Evolutionary conservation across 805 yeast genomes (phyloP).

Genomic region (Saccharomycopsis sp.): DNA sequence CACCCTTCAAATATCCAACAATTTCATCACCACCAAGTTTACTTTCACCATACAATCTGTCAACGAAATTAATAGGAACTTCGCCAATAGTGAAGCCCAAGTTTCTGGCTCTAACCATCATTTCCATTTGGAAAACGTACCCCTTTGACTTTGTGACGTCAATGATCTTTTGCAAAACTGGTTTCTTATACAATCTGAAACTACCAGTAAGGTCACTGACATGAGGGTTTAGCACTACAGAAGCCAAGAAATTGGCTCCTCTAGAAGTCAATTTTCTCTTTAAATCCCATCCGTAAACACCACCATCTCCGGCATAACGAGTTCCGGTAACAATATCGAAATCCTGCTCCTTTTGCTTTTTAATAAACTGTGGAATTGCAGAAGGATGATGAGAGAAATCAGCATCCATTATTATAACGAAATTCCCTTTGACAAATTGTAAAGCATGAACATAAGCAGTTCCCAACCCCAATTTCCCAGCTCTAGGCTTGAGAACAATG

Average conservation of each 20-base stretch:
- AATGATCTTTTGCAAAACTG: conserved; percentile 58
- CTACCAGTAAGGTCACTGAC: conserved; percentile 75
- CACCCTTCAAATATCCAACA: conserved; percentile 70
- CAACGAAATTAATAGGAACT: conserved; percentile 74
- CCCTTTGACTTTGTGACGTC: conserved; percentile 68
- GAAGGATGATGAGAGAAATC: conserved; percentile 79
- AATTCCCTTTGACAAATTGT: conserved; percentile 64
- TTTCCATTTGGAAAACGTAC: conserved; percentile 82
- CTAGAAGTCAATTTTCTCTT: conserved; percentile 71
- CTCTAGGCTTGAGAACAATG: conserved; percentile 61
- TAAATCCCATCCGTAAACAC: conserved; percentile 80
- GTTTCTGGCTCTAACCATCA: conserved; percentile 79
- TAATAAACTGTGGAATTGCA: conserved; percentile 70
- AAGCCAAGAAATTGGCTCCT: conserved; percentile 75
- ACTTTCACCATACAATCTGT: conserved; percentile 71
- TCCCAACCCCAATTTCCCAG: conserved; percentile 73
- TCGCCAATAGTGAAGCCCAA: conserved; percentile 69
- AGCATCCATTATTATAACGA: conserved; percentile 77
- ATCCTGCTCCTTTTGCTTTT: conserved; percentile 45
- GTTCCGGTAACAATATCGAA: conserved; percentile 46
- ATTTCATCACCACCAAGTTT: conserved; percentile 79
- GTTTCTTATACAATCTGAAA: conserved; percentile 67
- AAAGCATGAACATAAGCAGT: conserved; percentile 78
- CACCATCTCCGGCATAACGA: conserved; percentile 74
- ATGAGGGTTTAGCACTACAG: conserved; percentile 61